Evolutionary conservation across 2,329 filamentous ascomycete species (phyloP).

Genomic region (Claviceps pusilla): DNA sequence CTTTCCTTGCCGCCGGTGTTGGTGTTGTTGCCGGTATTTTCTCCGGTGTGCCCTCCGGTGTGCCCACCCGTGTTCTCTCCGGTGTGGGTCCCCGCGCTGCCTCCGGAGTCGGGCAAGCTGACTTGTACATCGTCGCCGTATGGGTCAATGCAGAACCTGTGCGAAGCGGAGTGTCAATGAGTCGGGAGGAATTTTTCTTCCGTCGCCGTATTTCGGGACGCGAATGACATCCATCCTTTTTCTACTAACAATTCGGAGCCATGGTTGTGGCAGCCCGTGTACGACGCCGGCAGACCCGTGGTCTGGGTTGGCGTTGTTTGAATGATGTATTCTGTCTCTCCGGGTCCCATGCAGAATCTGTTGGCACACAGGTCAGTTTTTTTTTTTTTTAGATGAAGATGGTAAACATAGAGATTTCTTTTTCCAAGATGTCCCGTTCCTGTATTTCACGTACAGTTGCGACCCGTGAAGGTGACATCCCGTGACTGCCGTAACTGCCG

Average conservation of each 20-base stretch:
- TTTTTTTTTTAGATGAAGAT: no score
- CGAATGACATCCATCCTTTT: neutral
- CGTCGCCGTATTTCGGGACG: neutral
- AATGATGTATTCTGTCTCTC: conserved; percentile 27
- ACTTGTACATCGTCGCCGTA: conserved; percentile 47
- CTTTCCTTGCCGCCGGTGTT: conserved; percentile 4
- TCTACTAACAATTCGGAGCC: conserved; percentile 34
- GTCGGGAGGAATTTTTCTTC: neutral
- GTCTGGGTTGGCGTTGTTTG: conserved; percentile 37
- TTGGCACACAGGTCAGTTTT: neutral
- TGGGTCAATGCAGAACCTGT: conserved; percentile 46
- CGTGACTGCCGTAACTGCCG: conserved; percentile 23
- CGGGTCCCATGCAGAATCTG: conserved; percentile 29
- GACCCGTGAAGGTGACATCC: conserved; percentile 27
- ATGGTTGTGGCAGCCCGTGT: conserved; percentile 51
- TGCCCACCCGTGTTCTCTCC: conserved; percentile 2
- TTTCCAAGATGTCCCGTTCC: no score
- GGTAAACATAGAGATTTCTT: no score
- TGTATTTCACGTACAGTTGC: conserved; percentile 17
- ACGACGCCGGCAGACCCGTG: conserved; percentile 40
- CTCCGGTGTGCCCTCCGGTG: neutral
- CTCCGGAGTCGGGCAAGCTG: conserved; percentile 16
- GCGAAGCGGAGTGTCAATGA: neutral
- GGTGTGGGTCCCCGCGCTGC: conserved; percentile 8
- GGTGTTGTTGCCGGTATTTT: neutral